Evolutionary conservation across 768 basidiomycete species (phyloP), one percentile per base, ranked within the genome.

Genomic region (Crucibulum laeve): DNA sequence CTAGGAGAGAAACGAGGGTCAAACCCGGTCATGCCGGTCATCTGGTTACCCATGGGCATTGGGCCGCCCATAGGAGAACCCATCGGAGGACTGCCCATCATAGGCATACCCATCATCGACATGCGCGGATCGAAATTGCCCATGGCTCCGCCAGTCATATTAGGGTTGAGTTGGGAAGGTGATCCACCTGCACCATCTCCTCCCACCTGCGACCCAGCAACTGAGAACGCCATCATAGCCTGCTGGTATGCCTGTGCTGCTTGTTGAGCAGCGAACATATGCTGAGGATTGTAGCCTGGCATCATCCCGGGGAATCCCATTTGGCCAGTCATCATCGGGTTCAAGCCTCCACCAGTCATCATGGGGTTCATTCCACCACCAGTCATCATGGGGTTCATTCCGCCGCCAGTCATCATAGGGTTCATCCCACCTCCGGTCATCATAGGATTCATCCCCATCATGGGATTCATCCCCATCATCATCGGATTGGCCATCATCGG

Each of bases 191-290:
- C 74, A 46, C 71, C 77, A 5, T 74, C 76, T 3, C 76, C 84
- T n/a, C 79, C 82, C 30, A 71, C 68, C 48, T 87, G 84, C 3
- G 83, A 85, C 24, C 86, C 88, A n/a, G 80, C 79, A 11, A 72
- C 67, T 10, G 87, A 88, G 55, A 83, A 85, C 14, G 83, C 78
- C 73, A 87, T 78, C 88, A 91, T 91, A 15, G 88, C 87, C 57
- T 90, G 87, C 57, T 91, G 90, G 63, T 91, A 92, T 0, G 91
- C 90, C 53, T 89, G 85, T 25, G 84, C 82, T 5, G 87, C 87
- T 55, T 88, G 86, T 48, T 88, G 87, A 13, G 91, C 89, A 4
- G 87, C 89, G 56, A 87, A 85, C 80, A 91, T 79, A 53, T 89
- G 87, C 47, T 88, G 87, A 21, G 84, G 85, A 54, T 81, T 80